Conservation (phyloP, 1,139 yeast genomes). For the Kluyveromyces sp. region DNA sequence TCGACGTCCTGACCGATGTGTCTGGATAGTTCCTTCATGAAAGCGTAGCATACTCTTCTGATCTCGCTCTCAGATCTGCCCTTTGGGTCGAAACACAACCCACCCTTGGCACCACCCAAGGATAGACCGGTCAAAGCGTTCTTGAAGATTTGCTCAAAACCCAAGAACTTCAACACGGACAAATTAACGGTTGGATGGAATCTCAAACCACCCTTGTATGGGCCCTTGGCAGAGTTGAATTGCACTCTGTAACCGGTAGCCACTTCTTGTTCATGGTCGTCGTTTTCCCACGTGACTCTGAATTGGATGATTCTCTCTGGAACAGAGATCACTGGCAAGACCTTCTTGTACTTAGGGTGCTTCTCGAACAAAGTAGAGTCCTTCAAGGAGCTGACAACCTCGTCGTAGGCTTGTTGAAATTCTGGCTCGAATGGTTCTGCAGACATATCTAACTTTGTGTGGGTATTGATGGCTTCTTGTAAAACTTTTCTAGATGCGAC, state of each 20-base stretch:
- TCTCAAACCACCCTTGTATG: conserved; percentile 98
- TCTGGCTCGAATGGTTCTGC: conserved; percentile 70
- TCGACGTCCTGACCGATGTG: conserved; percentile 97
- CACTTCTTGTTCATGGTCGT: conserved; percentile 82
- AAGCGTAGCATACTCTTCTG: conserved; percentile 92
- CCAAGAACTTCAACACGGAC: conserved; percentile 90
- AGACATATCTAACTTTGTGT: conserved; percentile 10
- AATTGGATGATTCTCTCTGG: conserved; percentile 96
- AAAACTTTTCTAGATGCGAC: no score
- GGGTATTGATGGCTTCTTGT: no score
- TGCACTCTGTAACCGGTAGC: conserved; percentile 98
- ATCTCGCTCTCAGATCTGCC: conserved; percentile 88
- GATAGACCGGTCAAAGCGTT: conserved; percentile 94
- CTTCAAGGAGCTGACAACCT: conserved; percentile 79
- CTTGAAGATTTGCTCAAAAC: conserved; percentile 97
- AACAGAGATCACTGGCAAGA: conserved; percentile 81
- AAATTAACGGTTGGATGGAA: conserved; percentile 96
- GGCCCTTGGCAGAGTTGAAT: conserved; percentile 97
- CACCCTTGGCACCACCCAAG: conserved; percentile 99
- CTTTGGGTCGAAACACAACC: conserved; percentile 96
- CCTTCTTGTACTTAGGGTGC: conserved; percentile 86
- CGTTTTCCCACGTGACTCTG: conserved; percentile 98
- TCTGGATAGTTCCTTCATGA: conserved; percentile 92
- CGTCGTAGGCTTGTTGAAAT: conserved; percentile 97
- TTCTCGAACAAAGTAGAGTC: conserved; percentile 85